Conservation (phyloP, 2,329 filamentous ascomycete genomes). For the Grosmannia huntii region DNA sequence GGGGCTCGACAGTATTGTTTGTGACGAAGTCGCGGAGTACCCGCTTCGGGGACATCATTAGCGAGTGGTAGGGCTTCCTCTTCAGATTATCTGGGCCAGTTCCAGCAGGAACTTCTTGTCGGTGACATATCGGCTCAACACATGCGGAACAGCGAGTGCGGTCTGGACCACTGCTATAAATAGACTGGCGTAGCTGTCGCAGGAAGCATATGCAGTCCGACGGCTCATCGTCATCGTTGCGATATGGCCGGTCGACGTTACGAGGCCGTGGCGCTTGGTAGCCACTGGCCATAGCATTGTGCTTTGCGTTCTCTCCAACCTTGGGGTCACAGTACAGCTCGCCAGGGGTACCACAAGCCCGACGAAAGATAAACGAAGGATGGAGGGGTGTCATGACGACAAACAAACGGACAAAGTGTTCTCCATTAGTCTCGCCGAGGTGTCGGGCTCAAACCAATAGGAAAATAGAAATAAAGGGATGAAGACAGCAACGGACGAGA, state of each 20-base stretch:
- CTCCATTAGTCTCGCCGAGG: too few relatives aligned
- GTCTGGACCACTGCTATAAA: slow-evolving; percentile 1
- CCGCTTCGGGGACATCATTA: slow-evolving; percentile 7
- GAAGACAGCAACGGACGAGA: too few relatives aligned
- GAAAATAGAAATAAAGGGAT: too few relatives aligned
- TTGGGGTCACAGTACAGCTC: not conserved
- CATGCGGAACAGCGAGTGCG: slow-evolving; percentile 6
- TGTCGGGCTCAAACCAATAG: too few relatives aligned
- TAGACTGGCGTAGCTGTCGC: slow-evolving; percentile 1
- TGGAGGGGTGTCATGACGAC: not conserved
- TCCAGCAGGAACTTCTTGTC: not conserved
- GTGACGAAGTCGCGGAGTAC: slow-evolving; percentile 12
- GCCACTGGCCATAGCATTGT: too few relatives aligned
- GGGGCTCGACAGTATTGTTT: slow-evolving; percentile 6
- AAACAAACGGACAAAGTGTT: not conserved
- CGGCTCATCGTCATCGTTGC: slow-evolving; percentile 9
- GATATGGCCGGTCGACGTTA: slow-evolving; percentile 5
- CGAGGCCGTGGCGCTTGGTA: slow-evolving; percentile 4
- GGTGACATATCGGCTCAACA: not conserved
- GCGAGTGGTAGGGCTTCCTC: not conserved
- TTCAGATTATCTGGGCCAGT: too few relatives aligned
- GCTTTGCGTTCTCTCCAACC: not conserved
- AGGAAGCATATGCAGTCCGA: not conserved
- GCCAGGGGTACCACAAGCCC: slow-evolving; percentile 6
- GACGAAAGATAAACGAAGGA: not conserved